Conservation (phyloP, 2,329 filamentous ascomycete genomes). For the Claviceps sp. region DNA sequence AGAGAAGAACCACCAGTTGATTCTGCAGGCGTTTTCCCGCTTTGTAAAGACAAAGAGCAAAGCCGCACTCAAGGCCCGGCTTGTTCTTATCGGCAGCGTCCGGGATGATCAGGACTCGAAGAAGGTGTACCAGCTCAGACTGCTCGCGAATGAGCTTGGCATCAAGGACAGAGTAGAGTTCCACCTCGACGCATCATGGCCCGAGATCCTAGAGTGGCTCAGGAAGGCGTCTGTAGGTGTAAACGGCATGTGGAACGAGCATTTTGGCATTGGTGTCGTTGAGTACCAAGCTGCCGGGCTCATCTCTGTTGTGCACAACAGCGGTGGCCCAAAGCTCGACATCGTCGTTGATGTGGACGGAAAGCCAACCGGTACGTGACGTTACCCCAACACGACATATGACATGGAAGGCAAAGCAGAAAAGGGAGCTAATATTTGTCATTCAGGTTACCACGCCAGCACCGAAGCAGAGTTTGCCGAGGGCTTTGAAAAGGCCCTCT, state of each 20-base stretch:
- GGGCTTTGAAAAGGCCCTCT: constrained; percentile 65
- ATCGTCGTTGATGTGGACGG: constrained; percentile 78
- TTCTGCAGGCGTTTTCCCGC: constrained; percentile 70
- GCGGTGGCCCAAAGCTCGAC: constrained; percentile 82
- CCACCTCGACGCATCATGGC: constrained; percentile 80
- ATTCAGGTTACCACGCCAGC: constrained; percentile 67
- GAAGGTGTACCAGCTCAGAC: constrained; percentile 74
- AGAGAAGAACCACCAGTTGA: constrained; percentile 87
- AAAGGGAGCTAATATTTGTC: not conserved
- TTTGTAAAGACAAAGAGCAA: constrained; percentile 47
- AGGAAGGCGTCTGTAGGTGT: constrained; percentile 69
- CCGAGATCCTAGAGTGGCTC: constrained; percentile 70
- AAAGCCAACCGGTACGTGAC: constrained; percentile 53
- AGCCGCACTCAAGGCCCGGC: constrained; percentile 42
- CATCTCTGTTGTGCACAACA: constrained; percentile 85
- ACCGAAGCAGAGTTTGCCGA: constrained; percentile 67
- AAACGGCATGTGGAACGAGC: constrained; percentile 99
- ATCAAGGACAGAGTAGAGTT: constrained; percentile 80
- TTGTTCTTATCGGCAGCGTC: constrained; percentile 87
- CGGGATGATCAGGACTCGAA: constrained; percentile 69
- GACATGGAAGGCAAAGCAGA: not conserved
- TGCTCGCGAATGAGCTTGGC: constrained; percentile 74
- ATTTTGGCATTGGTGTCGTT: constrained; percentile 96
- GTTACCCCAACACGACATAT: not conserved
- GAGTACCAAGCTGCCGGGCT: constrained; percentile 95